Conservation (phyloP, 2,329 filamentous ascomycete genomes). For the Amesomyces nigricolor region DNA sequence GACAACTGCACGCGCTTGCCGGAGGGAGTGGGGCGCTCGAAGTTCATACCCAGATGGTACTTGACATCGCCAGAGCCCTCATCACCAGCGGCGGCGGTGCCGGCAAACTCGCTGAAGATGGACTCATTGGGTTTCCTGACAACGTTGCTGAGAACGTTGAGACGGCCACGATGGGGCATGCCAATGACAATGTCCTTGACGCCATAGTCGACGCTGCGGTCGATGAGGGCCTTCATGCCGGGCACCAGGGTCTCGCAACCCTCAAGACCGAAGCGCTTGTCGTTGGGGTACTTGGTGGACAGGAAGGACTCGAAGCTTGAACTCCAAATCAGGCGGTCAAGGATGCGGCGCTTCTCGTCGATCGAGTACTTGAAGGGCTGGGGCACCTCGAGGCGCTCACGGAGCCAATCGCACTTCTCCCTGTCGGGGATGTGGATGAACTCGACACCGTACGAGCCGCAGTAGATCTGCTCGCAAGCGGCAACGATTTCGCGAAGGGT, state of each 20-base stretch:
- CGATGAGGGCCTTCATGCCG: slow-evolving; percentile 98
- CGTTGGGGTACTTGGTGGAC: slow-evolving; percentile 96
- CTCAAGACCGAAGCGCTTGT: slow-evolving; percentile 98
- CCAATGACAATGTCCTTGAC: slow-evolving; percentile 99
- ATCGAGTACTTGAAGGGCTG: slow-evolving; percentile 95
- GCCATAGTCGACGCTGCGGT: slow-evolving; percentile 95
- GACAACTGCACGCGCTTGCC: slow-evolving; percentile 99
- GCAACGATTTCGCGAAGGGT: slow-evolving; percentile 89
- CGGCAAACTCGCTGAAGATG: slow-evolving; percentile 97
- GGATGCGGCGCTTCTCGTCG: slow-evolving; percentile 95
- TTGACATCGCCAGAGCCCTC: slow-evolving; percentile 99
- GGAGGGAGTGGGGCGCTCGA: slow-evolving; percentile 94
- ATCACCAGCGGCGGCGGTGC: slow-evolving; percentile 78
- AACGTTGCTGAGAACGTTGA: slow-evolving; percentile 97
- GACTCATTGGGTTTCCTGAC: slow-evolving; percentile 99
- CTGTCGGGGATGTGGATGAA: slow-evolving; percentile 99
- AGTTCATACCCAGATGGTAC: slow-evolving; percentile 99
- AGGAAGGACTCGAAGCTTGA: slow-evolving; percentile 96
- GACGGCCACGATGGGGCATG: slow-evolving; percentile 97
- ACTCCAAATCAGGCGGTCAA: slow-evolving; percentile 97
- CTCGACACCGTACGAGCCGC: slow-evolving; percentile 93
- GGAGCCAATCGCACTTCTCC: slow-evolving; percentile 96
- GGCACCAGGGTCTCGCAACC: slow-evolving; percentile 95
- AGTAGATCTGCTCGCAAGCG: slow-evolving; percentile 93
- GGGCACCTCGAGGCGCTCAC: slow-evolving; percentile 89